These are phyloP conservation scores for Plasmodium adleri DNA, from an alignment of 169 alveolate genomes.

Conservation along the genomic window DNA sequence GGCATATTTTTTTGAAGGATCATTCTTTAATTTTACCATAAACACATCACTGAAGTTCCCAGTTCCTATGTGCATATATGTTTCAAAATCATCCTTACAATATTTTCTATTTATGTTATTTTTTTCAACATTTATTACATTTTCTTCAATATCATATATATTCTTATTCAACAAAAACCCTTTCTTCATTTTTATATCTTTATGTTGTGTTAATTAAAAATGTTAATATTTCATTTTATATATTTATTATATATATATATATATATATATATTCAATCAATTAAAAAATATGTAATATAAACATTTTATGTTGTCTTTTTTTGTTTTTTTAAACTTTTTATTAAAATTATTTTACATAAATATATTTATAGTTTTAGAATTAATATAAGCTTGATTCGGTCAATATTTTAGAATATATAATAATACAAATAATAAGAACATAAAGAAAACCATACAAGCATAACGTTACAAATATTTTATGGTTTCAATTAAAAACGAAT, in stretches of 20 bases:
- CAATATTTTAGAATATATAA: no score
- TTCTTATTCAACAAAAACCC: conserved; percentile 68
- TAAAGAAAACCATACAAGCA: no score
- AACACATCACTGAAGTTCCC: conserved; percentile 88
- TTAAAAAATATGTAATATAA: not conserved
- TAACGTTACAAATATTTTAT: no score
- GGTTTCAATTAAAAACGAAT: no score
- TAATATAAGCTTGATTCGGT: no score
- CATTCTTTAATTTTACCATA: conserved; percentile 84
- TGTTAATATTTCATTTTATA: not conserved
- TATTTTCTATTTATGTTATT: conserved; percentile 53
- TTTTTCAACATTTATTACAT: conserved; percentile 40
- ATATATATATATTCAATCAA: conserved; percentile 15
- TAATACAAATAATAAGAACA: no score
- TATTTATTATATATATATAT: not conserved
- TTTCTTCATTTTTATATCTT: conserved; percentile 60
- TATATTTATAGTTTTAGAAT: no score
- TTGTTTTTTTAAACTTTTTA: no score
- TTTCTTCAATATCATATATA: conserved; percentile 63
- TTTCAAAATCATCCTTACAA: conserved; percentile 83
- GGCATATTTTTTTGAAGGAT: conserved; percentile 83
- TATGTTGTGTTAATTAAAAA: conserved; percentile 1
- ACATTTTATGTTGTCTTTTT: no score
- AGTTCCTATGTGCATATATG: conserved; percentile 86
- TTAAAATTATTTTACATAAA: no score